Evolutionary conservation across 208 protist species (phyloP).

Genomic region (Phytomonas francai): DNA sequence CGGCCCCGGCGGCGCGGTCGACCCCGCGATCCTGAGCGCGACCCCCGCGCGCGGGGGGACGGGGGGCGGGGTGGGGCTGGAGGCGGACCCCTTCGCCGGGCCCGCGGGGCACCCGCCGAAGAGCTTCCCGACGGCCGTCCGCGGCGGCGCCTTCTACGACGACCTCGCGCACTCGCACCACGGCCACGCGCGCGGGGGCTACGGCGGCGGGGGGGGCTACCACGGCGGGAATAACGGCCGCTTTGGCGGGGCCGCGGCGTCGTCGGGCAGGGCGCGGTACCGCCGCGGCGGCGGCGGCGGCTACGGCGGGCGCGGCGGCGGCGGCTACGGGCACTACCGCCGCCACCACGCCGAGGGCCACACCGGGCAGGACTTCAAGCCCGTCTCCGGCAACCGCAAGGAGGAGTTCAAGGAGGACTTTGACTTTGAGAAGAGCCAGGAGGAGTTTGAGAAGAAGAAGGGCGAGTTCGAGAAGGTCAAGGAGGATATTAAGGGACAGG

Average conservation of each 20-base stretch:
- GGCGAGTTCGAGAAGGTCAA: constrained; percentile 85
- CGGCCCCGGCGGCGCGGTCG: constrained; percentile 25
- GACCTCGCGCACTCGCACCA: constrained; percentile 21
- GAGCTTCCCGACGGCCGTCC: constrained; percentile 1
- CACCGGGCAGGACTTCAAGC: constrained; percentile 82
- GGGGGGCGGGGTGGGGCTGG: constrained; percentile 1
- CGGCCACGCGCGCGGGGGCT: constrained; percentile 15
- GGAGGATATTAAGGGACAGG: constrained; percentile 61
- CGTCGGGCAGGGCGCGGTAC: constrained; percentile 18
- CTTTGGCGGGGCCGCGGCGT: constrained; percentile 19
- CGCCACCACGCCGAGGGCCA: constrained; percentile 52
- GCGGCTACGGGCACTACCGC: constrained; percentile 31
- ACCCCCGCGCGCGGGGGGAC: constrained; percentile 15
- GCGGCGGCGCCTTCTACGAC: constrained; percentile 14
- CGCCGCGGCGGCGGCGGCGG: constrained; percentile 23
- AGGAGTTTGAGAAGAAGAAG: constrained; percentile 90
- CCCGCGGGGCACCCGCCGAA: constrained; percentile 12
- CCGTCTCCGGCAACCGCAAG: constrained; percentile 39
- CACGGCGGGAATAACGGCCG: constrained; percentile 21
- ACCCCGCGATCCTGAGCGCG: constrained; percentile 78
- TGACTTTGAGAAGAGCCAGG: constrained; percentile 75
- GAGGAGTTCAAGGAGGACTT: constrained; percentile 88
- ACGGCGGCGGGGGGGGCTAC: constrained; percentile 16
- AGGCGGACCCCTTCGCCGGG: background rate
- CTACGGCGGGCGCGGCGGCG: constrained; percentile 28